Evolutionary conservation across 495 filamentous ascomycete genomes (phyloP).

Genomic region (Aspergillus panamensis): DNA sequence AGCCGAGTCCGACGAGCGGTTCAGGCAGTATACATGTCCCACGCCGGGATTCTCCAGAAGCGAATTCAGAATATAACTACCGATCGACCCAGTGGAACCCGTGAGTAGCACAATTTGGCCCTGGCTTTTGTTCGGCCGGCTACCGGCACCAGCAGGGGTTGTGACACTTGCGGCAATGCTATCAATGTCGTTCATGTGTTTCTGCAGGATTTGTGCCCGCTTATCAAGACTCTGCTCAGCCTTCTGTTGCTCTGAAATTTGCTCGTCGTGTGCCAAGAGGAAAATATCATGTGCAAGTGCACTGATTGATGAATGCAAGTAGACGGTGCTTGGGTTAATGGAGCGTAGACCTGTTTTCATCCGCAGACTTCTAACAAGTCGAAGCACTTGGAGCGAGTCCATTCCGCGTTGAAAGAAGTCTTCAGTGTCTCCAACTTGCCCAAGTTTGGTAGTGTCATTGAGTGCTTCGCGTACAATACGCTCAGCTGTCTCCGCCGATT

Average conservation of each 20-base stretch:
- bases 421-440: background rate
- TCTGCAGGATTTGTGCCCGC: background rate
- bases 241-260: background rate
- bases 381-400: constrained; percentile 13
- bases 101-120: constrained; percentile 43
- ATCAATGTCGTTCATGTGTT: background rate
- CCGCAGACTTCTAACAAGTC: constrained; percentile 3
- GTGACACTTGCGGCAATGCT: background rate
- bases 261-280: background rate
- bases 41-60: constrained; percentile 36
- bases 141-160: background rate
- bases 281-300: background rate
- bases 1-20: constrained; percentile 35
- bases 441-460: background rate
- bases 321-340: constrained; percentile 1
- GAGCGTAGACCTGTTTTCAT: background rate
- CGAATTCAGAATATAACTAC: constrained; percentile 52
- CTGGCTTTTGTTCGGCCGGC: background rate
- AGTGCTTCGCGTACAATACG: background rate
- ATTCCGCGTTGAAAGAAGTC: constrained; percentile 8
- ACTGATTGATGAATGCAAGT: background rate
- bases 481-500: background rate
- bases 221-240: background rate
- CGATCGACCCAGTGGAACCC: constrained; percentile 57
- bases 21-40: constrained; percentile 52